phyloP scores from a whole-genome alignment of 1,139 yeast species.

The Saccharomyces hybrid region DNA sequence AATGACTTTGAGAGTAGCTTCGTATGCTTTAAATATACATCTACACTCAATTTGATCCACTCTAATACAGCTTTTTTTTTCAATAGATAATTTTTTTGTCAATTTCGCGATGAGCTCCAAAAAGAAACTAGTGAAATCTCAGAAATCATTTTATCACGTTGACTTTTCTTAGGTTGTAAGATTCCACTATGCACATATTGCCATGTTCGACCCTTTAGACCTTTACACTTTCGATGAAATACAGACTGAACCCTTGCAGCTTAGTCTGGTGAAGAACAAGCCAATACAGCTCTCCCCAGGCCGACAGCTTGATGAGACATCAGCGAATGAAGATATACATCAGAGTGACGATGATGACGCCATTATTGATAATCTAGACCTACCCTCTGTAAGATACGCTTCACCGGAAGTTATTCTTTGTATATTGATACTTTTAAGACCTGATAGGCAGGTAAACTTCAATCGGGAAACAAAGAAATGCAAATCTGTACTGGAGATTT shows the following conservation, averaged over 20 bases:
- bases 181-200: background rate
- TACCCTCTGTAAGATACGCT: constrained; percentile 52
- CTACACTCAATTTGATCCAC: background rate
- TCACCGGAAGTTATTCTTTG: constrained; percentile 41
- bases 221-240: constrained; percentile 24
- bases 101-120: constrained; percentile 2
- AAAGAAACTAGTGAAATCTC: background rate
- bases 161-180: background rate
- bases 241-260: background rate
- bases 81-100: background rate
- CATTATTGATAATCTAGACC: constrained; percentile 55
- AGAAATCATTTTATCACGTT: background rate
- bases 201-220: constrained; percentile 34
- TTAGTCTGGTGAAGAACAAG: background rate
- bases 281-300: background rate
- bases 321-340: constrained; percentile 5
- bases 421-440: constrained; percentile 45
- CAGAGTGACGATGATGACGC: constrained; percentile 24
- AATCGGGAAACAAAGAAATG: constrained; percentile 5
- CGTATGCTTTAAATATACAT: no score
- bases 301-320: background rate
- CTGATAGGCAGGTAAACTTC: constrained; percentile 51
- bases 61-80: background rate
- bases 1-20: background rate
- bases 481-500: constrained; percentile 3